Evolutionary conservation across 1,284 basidiomycete species (phyloP).

Genomic region (Bjerkandera adusta): DNA sequence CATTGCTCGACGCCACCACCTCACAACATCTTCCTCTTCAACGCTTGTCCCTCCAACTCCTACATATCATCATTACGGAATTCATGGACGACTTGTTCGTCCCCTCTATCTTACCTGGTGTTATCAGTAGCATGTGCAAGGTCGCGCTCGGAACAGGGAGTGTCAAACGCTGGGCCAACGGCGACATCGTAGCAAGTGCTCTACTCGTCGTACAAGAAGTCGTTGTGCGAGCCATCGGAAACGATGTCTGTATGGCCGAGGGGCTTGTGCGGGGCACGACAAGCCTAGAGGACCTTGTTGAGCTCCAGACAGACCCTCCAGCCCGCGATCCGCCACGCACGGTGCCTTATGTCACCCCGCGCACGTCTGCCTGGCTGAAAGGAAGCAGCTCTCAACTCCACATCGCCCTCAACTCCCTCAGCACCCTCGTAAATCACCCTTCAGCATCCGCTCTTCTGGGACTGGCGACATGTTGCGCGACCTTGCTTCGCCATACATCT

Average conservation of each 20-base stretch:
- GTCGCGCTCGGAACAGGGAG: slow-evolving; percentile 49
- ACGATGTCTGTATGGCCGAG: slow-evolving; percentile 61
- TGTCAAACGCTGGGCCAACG: slow-evolving; percentile 61
- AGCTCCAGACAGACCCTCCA: slow-evolving; percentile 28
- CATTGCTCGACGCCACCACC: slow-evolving; percentile 55
- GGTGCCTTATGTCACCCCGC: slow-evolving; percentile 40
- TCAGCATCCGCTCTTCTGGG: slow-evolving; percentile 59
- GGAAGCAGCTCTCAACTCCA: slow-evolving; percentile 68
- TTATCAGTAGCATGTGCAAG: slow-evolving; percentile 73
- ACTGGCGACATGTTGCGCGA: slow-evolving; percentile 52
- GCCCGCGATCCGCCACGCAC: slow-evolving; percentile 10
- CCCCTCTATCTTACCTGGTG: slow-evolving; percentile 79
- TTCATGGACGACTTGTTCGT: slow-evolving; percentile 67
- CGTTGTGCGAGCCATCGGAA: slow-evolving; percentile 57
- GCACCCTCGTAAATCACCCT: slow-evolving; percentile 62
- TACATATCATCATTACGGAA: slow-evolving; percentile 50
- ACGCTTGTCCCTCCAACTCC: slow-evolving; percentile 56
- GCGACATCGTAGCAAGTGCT: slow-evolving; percentile 59
- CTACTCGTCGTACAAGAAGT: slow-evolving; percentile 56
- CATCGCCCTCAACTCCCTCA: slow-evolving; percentile 62
- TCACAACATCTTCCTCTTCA: slow-evolving; percentile 64
- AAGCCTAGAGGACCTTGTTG: slow-evolving; percentile 60
- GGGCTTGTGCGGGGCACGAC: slow-evolving; percentile 53
- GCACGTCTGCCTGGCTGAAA: slow-evolving; percentile 58
- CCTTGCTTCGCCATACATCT: slow-evolving; percentile 52